Percentiles rank a stretch among this genome's conserved stretches.
These are phyloP conservation scores for Trichosanthes truncata DNA, from an alignment of 306 rosid species.

Conservation along the genomic window DNA sequence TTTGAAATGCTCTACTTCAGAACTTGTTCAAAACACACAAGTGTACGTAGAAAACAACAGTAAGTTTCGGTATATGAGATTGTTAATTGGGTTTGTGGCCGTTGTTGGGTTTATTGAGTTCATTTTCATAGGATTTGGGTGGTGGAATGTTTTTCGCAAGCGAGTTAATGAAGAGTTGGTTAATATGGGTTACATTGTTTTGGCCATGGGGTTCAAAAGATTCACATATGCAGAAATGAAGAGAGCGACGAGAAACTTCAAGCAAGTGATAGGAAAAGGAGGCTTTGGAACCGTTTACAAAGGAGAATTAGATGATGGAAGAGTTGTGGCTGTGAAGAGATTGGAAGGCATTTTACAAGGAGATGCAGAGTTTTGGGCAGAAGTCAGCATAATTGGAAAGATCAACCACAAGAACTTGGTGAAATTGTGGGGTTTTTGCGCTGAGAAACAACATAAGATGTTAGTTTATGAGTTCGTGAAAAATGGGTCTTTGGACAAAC, in stretches of 20 bases:
- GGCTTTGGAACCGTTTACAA: conserved; percentile 25
- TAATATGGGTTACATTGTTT: conserved; percentile 24
- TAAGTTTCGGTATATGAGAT: background rate
- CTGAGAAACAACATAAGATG: conserved; percentile 21
- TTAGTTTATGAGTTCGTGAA: conserved; percentile 26
- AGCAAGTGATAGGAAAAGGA: conserved; percentile 23
- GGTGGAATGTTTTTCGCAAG: conserved; percentile 21
- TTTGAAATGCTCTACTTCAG: conserved; percentile 10
- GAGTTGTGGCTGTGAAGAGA: conserved; percentile 31
- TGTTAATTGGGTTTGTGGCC: background rate
- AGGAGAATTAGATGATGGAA: conserved; percentile 26
- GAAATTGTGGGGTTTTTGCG: conserved; percentile 32
- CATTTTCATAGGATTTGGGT: conserved; percentile 18
- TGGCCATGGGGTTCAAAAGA: conserved; percentile 26
- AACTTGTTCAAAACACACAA: background rate
- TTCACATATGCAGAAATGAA: conserved; percentile 22
- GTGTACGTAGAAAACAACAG: background rate
- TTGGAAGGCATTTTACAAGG: conserved; percentile 32
- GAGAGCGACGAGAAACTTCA: conserved; percentile 21
- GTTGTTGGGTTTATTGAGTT: conserved; percentile 12
- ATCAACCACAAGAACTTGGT: conserved; percentile 35
- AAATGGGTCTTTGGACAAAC: conserved; percentile 29
- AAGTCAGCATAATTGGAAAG: conserved; percentile 33
- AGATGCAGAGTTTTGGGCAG: conserved; percentile 38
- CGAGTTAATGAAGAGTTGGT: conserved; percentile 13